Conservation (phyloP, 2,329 filamentous ascomycete genomes). For the Elsinoe perseae region DNA sequence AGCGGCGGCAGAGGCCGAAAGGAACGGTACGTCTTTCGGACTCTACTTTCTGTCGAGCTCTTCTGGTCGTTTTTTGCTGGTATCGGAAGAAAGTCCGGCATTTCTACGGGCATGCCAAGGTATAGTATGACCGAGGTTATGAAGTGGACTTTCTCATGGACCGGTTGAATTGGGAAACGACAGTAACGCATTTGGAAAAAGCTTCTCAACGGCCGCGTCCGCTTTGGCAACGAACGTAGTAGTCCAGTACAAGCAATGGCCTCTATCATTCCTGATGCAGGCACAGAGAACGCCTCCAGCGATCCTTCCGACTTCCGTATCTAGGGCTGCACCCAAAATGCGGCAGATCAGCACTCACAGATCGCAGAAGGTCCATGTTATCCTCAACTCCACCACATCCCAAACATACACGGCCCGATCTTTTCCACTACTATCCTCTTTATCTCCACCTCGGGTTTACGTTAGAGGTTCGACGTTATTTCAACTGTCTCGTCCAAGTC, state of each 20-base stretch:
- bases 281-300: too few species aligned
- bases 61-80: background rate
- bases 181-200: background rate
- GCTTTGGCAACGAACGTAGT: background rate
- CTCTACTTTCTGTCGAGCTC: background rate
- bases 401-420: background rate
- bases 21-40: background rate
- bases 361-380: background rate
- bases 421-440: background rate
- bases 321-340: background rate
- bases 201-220: background rate
- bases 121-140: background rate
- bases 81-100: background rate
- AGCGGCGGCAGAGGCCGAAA: background rate
- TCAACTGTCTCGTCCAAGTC: conserved; percentile 2
- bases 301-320: too few species aligned
- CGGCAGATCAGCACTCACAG: background rate
- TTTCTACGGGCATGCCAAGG: background rate
- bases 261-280: background rate
- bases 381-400: too few species aligned
- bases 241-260: background rate
- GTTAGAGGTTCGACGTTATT: background rate
- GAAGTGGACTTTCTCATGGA: background rate
- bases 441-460: background rate
- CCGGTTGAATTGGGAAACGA: background rate